Evolutionary conservation across 345 rosid species (phyloP), one percentile per base, ranked within the genome.

Genomic region (Dipteronia sinensis): DNA sequence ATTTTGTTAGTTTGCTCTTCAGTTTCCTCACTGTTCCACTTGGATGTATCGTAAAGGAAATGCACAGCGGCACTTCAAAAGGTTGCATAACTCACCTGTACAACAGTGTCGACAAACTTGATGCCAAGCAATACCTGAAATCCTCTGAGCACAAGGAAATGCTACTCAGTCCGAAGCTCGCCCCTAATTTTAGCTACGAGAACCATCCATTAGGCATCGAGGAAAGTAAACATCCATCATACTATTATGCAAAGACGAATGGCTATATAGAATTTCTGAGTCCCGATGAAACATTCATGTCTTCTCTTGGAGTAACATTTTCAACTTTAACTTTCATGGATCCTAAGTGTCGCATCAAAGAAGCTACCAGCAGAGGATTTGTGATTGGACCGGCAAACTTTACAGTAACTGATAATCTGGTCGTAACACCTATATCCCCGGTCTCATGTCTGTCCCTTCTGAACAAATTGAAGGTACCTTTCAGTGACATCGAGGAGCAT

Each of bases 21-120:
- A 78, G 82, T 38, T 85, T 82, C 80, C 84, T 85, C n/a, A 75
- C 77, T 20, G 13, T 80, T 59, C 88, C 84, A 19, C 80, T 80
- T 11, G 86, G 84, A 2, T 15, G 74, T 23, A 40, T 72, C 6
- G 15, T 58, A 3, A 75, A 85, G 62, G 56, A 72, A 79, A 74
- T 58, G 74, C 20, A 67, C 6, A 16, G 20, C 6, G 22, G n/a
- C 63, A 17, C 4, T 27, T 69, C 67, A 1, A 42, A 66, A 11
- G 80, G 82, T 59, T 51, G 80, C 61, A 31, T 79, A 11, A 29
- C 17, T 58, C 67, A 74, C 42, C 67, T 82, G 8, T 78, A 75
- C 29, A 69, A 78, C 0, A 72, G 72, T 62, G 16, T 77, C 5
- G 19, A 61, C 23, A 72, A 44, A 20, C 77, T 82, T 29, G 80